Percentiles rank a stretch among this genome's conserved stretches.
Evolutionary conservation across 129 eudicot genomes (phyloP).

Genomic region (Tanacetum coccineum): DNA sequence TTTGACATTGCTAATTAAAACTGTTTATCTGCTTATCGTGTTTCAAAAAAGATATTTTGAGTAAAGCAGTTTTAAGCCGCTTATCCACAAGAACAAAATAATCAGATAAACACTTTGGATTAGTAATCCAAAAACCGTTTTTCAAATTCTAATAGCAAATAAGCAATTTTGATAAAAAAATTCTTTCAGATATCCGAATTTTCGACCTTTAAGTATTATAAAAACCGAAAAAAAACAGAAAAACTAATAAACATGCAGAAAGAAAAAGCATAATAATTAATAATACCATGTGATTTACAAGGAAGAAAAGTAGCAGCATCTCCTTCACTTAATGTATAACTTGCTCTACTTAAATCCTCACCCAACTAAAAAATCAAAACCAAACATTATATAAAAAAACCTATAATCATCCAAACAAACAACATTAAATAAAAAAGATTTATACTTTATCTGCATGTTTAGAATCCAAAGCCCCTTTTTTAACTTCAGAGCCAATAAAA

Average conservation of each 20-base stretch:
- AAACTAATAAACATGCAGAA: neutral
- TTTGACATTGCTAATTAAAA: too few species aligned
- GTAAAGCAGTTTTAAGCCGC: too few species aligned
- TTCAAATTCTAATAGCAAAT: too few species aligned
- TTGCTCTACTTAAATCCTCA: conserved; percentile 71
- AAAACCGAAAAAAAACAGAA: neutral
- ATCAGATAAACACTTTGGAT: too few species aligned
- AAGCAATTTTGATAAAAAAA: too few species aligned
- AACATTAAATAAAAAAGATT: neutral
- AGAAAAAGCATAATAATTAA: neutral
- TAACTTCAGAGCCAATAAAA: conserved; percentile 34
- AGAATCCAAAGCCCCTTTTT: conserved; percentile 41
- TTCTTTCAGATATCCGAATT: neutral
- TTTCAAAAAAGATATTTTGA: too few species aligned
- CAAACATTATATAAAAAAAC: neutral
- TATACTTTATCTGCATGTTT: conserved; percentile 58
- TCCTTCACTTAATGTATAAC: conserved; percentile 68
- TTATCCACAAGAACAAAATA: too few species aligned
- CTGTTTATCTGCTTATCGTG: too few species aligned
- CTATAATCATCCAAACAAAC: too few species aligned
- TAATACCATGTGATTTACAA: conserved; percentile 77
- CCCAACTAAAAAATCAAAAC: conserved; percentile 38
- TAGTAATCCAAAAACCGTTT: neutral
- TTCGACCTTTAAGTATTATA: neutral
- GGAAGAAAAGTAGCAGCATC: conserved; percentile 96